Evolutionary conservation across 1,284 basidiomycete genomes (phyloP), one percentile per base, ranked within the genome.

Genomic region (Omphalotus olearius): DNA sequence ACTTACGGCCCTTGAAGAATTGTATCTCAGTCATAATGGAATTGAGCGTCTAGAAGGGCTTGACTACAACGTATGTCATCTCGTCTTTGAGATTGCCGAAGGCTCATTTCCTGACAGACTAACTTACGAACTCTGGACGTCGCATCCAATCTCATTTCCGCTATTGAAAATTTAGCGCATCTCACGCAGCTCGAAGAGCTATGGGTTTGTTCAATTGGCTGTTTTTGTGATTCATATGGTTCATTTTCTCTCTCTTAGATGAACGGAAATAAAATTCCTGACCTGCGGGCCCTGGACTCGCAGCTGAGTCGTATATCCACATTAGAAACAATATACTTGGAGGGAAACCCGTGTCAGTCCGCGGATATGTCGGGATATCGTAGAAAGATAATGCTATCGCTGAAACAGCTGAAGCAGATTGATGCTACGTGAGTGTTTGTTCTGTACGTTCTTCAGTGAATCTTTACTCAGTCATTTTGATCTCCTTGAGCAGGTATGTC

Each of bases 11-110:
- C 77, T 99, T 14, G 91, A 97, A 62, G 92, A 99, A 68, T 70
- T 99, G 3, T 98, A 98, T 68, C 75, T 99, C 42, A 93, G 91
- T 47, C 95, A 99, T 65, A 99, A 98, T 59, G 97, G 96, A 0
- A 69, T 99, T 16, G 76, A 82, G 57, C 76, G 76, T 57, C 67
- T 99, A n/a, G 91, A 96, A 66, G 94, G 93, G 0, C 71, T 99
- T 13, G 87, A 92, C 51, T 73, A 85, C 42, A 94, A 93, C 61
- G 92, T 91, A 57, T 59, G 84, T 16, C 23, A 33, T 7, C 26
- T 36, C 20, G 3, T 18, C 14, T 42, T 40, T 23, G 16, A 47
- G 18, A 43, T 45, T 38, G 25, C 30, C 49, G 36, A 18, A 41
- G 36, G 43, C 53, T 42, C 30, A 33, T 36, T 39, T 13, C 4